phyloP scores from a whole-genome alignment of 495 filamentous ascomycete genomes.

The Friedmanniomyces simplex region DNA sequence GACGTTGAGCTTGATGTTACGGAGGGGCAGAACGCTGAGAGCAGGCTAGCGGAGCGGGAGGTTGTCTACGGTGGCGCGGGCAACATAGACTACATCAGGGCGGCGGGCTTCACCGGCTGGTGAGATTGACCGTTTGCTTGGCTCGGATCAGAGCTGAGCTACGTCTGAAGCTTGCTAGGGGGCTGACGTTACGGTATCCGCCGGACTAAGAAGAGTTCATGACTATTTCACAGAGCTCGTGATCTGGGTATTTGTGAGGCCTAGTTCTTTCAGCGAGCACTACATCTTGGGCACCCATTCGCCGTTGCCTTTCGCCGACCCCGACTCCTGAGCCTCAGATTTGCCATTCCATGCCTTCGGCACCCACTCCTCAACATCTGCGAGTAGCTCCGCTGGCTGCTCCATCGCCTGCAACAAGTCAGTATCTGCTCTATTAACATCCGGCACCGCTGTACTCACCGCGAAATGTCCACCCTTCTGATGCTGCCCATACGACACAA shows the following conservation, averaged over 20 bases:
- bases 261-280: no score
- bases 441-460: neutral
- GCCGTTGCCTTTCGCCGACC: no score
- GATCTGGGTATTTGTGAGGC: no score
- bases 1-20: neutral
- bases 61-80: neutral
- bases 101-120: slow-evolving; percentile 3
- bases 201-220: no score
- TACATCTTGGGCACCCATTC: no score
- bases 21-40: neutral
- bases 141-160: no score
- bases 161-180: no score
- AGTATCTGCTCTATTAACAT: neutral
- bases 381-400: slow-evolving; percentile 41
- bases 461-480: slow-evolving; percentile 34
- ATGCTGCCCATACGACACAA: slow-evolving; percentile 42
- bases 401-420: slow-evolving; percentile 37
- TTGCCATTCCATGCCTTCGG: slow-evolving; percentile 29
- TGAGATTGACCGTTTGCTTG: neutral
- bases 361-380: slow-evolving; percentile 50
- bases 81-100: neutral
- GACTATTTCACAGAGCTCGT: no score
- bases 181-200: no score
- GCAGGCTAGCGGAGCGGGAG: neutral
- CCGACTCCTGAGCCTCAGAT: neutral